Base-by-base conservation (phyloP, 2,329 filamentous ascomycete genomes). In the Neonectria punicea region DNA sequence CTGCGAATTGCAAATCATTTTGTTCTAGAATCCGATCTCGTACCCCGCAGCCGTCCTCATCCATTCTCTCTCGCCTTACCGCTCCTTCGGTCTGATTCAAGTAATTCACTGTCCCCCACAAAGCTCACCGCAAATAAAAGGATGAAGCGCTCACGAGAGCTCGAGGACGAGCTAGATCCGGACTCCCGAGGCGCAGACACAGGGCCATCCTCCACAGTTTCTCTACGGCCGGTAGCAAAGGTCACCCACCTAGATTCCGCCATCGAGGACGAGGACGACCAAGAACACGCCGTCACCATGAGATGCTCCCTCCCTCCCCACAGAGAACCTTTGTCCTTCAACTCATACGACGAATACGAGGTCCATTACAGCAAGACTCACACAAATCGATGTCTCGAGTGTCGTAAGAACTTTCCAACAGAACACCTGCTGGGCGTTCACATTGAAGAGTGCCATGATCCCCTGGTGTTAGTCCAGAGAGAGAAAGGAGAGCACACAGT, bases 391-490 rank as follows among this genome's bases (percentile, higher is more conserved):
- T 99, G 96, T 76, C 83, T 90, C 10, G 91, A 94, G 74, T 99
- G 96, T 78, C 85, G 87, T 60, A 93, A 88, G 77, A 98, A 98
- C 77, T 93, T 98, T 67, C 96, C 96, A 1, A 94, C 93, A 1
- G 86, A 90, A 39, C 90, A 94, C 77, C 89, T 96, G 59, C 84
- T 99, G 55, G 84, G 86, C 61, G 80, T 98, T 50, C 96, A 99
- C 76, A 94, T 97, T 69, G 90, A 94, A 71, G 96, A 98, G 79
- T 93, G 91, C 70, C 96, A 98, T 79, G 94, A 99, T 80, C 88
- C 93, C 8, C 86, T 98, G 65, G 85, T 88, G 43, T 89, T 88
- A 54, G 87, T 93, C 11, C 88, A 85, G 75, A 88, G 90, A 71
- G 93, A 93, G 57, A 88, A 89, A 72, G 96, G 94, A 47, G 94